Base-by-base conservation (phyloP, 495 filamentous ascomycete species). In the Hypoxylon lenormandii region DNA sequence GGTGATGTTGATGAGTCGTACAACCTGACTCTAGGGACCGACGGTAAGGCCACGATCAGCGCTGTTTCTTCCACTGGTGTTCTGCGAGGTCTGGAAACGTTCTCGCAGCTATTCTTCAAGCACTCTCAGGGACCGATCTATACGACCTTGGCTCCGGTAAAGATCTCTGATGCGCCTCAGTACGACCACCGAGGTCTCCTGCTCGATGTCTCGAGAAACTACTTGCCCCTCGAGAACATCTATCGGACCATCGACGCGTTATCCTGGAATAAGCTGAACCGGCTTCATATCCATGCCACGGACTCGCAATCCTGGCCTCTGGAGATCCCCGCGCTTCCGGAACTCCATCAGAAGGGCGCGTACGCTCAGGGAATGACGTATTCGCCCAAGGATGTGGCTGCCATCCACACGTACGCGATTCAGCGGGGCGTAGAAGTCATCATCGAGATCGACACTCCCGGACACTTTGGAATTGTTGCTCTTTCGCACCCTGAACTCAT, bases 241-340 rank as follows among this genome's bases (percentile, higher is more conserved):
- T 77, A 86, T 58, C 83, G 87, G 50, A 89, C 84, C 36, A 90
- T 95, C 67, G 91, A 94, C 64, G 89, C 88, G 23, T 70, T 92
- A 55, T 74, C 87, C 8, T 89, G 83, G 83, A 92, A 88, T 80
- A 94, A 95, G 80, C 83, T 95, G 78, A 94, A 94, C 76, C 80
- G 86, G 5, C 80, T 93, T 42, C 92, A 94, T 76, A 74, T 93
- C 21, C 92, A 95, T 77, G 84, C 88, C 43, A 93, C 92, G 0
- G 92, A 95, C 73, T 86, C 90, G 19, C 92, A 95, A 74, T 90
- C 90, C 6, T 95, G 92, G 92, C 92, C 92, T 2, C 80, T 95
- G 23, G 89, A 90, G 63, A 89, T 94, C 58, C 90, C 90, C 1
- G 72, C 88, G 5, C 73, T 94, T 57, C 91, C 92, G 8, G 82